These are phyloP conservation scores for Blastocystis sp. DNA, from an alignment of 352 stramenopile genomes.

Conservation along the genomic window DNA sequence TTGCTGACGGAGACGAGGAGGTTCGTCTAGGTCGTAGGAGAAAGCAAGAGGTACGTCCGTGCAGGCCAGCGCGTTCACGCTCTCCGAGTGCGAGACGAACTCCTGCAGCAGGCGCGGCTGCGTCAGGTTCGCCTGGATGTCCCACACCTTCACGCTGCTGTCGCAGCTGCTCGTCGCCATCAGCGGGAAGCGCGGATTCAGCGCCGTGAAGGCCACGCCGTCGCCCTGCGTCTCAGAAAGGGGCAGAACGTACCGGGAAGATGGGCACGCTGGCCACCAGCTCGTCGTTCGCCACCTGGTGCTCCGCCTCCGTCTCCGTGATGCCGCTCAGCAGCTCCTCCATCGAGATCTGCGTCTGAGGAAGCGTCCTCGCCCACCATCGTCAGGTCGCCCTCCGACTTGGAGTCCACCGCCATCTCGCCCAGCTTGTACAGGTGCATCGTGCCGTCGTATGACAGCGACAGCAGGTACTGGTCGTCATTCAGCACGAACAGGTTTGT, in stretches of 20 bases:
- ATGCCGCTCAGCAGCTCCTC: constrained; percentile 46
- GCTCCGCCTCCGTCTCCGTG: background rate
- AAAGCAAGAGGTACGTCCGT: background rate
- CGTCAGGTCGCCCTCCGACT: background rate
- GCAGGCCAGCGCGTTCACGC: background rate
- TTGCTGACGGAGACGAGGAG: background rate
- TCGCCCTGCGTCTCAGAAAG: background rate
- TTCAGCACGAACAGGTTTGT: background rate
- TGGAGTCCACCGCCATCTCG: background rate
- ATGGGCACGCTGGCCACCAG: background rate
- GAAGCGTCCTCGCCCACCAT: background rate
- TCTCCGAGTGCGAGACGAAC: constrained; percentile 16
- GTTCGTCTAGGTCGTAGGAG: background rate
- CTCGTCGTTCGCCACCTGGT: background rate
- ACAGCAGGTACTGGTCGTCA: background rate
- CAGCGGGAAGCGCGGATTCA: background rate
- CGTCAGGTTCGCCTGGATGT: background rate
- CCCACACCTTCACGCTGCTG: background rate
- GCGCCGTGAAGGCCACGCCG: background rate
- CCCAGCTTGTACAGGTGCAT: constrained; percentile 49
- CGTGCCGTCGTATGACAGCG: background rate
- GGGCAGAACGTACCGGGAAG: background rate
- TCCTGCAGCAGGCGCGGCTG: background rate
- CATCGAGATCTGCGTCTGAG: background rate
- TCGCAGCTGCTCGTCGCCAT: background rate